phyloP scores from a whole-genome alignment of 306 rosid genomes.

The Canavalia ensiformis region DNA sequence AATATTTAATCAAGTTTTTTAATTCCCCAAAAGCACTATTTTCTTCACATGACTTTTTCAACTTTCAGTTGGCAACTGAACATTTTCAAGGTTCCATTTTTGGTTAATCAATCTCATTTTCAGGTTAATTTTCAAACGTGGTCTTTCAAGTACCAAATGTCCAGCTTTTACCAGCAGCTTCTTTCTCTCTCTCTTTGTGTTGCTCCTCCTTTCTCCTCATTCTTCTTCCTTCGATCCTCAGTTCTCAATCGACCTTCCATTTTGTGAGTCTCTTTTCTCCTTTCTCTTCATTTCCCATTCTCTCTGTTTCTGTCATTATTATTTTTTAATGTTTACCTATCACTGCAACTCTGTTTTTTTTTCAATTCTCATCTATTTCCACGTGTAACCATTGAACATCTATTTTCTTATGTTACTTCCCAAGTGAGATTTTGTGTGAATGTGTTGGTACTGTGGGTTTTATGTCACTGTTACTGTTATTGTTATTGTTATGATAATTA shows the following conservation, averaged over 20 bases:
- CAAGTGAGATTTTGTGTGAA: too few relatives aligned
- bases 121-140: too few relatives aligned
- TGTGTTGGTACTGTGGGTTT: too few relatives aligned
- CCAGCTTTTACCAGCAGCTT: neutral
- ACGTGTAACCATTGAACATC: neutral
- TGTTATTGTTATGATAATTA: too few relatives aligned
- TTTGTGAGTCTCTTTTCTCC: conserved; percentile 48
- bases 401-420: neutral
- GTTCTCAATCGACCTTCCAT: conserved; percentile 39
- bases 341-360: conserved; percentile 7
- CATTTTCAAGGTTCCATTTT: too few relatives aligned
- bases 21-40: too few relatives aligned
- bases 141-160: too few relatives aligned
- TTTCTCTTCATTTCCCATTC: neutral
- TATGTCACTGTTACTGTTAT: too few relatives aligned
- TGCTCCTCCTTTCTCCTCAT: neutral
- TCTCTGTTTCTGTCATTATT: neutral
- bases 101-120: too few relatives aligned
- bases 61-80: too few relatives aligned
- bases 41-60: too few relatives aligned
- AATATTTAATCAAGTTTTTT: too few relatives aligned
- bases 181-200: neutral
- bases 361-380: conserved; percentile 26
- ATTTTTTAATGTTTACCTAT: neutral
- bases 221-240: conserved; percentile 47